Base-by-base conservation (phyloP, 768 basidiomycete genomes). In the Inosperma sp. region DNA sequence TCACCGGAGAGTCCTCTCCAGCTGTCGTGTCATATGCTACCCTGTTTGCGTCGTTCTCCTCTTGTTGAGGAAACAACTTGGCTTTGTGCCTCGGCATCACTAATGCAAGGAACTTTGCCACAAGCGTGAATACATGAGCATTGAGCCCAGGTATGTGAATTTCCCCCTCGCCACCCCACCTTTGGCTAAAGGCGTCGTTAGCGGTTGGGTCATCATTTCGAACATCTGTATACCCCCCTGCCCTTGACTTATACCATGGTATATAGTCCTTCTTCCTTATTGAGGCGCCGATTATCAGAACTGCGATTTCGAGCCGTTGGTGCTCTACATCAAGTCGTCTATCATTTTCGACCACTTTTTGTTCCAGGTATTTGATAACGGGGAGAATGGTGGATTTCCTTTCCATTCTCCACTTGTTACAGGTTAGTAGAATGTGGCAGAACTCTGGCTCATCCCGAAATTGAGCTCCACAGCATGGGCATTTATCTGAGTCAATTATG, bases 1-100 rank as follows among this genome's bases (percentile, higher is more conserved):
- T n/a, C n/a, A n/a, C n/a, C n/a, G n/a, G n/a, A n/a, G n/a, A n/a
- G n/a, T n/a, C n/a, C n/a, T n/a, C n/a, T n/a, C n/a, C n/a, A n/a
- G n/a, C n/a, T n/a, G n/a, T n/a, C n/a, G n/a, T n/a, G n/a, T n/a
- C n/a, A n/a, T n/a, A n/a, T n/a, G n/a, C n/a, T n/a, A n/a, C n/a
- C n/a, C n/a, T n/a, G 21, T 17, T 36, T 36, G 2, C 25, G 21
- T 23, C 4, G 2, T 27, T 25, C 22, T 22, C 41, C 7, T 7
- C 26, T 13, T n/a, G n/a, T 36, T 36, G 35, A 14, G 35, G 22
- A 22, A 42, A 42, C n/a, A 42, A 23, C 10, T 14, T 42, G n/a
- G 41, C 41, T 14, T 42, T 42, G 26, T 42, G 41, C 23, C 26
- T 42, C 17, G 41, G 41, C 41, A 42, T 42, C 13, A 42, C 41